Conservation (phyloP, 768 basidiomycete species). For the Mycena floridula region DNA sequence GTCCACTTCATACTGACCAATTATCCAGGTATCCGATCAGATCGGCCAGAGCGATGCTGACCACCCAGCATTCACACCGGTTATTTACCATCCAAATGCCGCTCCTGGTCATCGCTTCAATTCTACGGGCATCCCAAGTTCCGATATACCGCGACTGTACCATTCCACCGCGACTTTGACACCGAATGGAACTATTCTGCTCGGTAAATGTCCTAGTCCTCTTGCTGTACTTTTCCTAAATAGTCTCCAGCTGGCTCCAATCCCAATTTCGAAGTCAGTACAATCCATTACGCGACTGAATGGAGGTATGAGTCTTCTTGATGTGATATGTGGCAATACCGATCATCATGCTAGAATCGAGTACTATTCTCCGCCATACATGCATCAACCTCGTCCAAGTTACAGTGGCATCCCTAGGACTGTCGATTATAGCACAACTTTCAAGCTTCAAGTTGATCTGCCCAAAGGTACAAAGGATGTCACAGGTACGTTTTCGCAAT, state of each 20-base stretch:
- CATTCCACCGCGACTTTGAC: slow-evolving; percentile 81
- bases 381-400: no score
- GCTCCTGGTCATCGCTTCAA: slow-evolving; percentile 64
- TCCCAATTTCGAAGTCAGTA: slow-evolving; percentile 76
- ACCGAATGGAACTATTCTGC: slow-evolving; percentile 65
- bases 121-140: slow-evolving; percentile 48
- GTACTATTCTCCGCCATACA: slow-evolving; percentile 80
- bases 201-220: no score
- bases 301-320: no score
- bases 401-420: slow-evolving; percentile 4
- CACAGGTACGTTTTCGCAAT: no score
- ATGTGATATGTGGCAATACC: no score
- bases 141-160: slow-evolving; percentile 68
- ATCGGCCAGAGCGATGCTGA: slow-evolving; percentile 77
- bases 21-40: slow-evolving; percentile 30
- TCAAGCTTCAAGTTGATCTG: not conserved
- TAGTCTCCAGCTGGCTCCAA: slow-evolving; percentile 85
- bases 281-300: slow-evolving; percentile 71
- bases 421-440: slow-evolving; percentile 10
- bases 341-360: no score
- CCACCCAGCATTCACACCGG: slow-evolving; percentile 60
- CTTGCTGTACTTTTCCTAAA: no score
- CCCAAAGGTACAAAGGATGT: not conserved
- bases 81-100: slow-evolving; percentile 60
- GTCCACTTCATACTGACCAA: no score